A percentile compares a stretch with the other conserved stretches of the same genome.
Evolutionary conservation across 495 filamentous ascomycete genomes (phyloP).

Genomic region (Thermothielavioides terrestris): DNA sequence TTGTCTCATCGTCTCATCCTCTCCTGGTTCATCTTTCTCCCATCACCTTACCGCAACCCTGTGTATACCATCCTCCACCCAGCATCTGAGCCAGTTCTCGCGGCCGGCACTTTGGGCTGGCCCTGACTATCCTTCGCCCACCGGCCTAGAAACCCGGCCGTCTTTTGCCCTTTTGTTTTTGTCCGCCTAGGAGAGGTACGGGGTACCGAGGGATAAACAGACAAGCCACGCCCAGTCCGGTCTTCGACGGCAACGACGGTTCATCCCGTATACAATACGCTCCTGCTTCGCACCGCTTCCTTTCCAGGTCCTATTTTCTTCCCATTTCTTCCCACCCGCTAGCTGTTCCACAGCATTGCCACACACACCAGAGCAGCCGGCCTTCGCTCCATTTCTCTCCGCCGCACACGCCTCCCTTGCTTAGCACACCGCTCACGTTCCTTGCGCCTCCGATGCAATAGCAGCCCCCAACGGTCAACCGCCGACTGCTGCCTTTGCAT

Average conservation of each 20-base stretch:
- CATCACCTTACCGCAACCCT: slow-evolving; percentile 17
- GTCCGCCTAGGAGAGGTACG: too few relatives aligned
- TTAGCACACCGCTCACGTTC: slow-evolving; percentile 10
- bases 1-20: too few relatives aligned
- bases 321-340: slow-evolving; percentile 6
- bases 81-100: slow-evolving; percentile 8
- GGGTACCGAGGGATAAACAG: slow-evolving; percentile 1
- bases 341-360: slow-evolving; percentile 5
- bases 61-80: too few relatives aligned
- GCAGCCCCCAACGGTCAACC: slow-evolving; percentile 19
- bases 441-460: slow-evolving; percentile 32
- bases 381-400: slow-evolving; percentile 8
- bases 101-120: slow-evolving; percentile 25
- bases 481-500: slow-evolving; percentile 21
- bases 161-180: slow-evolving; percentile 3
- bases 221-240: not conserved
- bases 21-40: slow-evolving; percentile 9
- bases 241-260: slow-evolving; percentile 8
- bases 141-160: slow-evolving; percentile 13
- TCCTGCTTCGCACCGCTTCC: slow-evolving; percentile 1
- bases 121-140: slow-evolving; percentile 20
- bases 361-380: not conserved
- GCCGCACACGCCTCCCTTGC: slow-evolving; percentile 24
- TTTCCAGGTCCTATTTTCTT: not conserved
- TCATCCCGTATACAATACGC: slow-evolving; percentile 15